Evolutionary conservation across 208 protist species (phyloP).

Genomic region (Wallacemonas sp.): DNA sequence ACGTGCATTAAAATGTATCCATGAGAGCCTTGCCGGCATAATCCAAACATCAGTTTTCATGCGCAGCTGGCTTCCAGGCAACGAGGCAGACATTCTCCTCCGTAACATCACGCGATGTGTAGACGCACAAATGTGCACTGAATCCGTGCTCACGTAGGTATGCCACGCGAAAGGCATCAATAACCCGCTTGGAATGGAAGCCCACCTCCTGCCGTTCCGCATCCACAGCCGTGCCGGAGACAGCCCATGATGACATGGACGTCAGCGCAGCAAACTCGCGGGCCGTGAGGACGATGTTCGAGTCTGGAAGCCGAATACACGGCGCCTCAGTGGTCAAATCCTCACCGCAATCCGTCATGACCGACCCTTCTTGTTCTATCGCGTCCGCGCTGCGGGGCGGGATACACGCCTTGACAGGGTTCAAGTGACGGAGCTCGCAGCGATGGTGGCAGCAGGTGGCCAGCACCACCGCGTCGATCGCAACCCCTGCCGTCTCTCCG

Average conservation of each 20-base stretch:
- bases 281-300: slow-evolving; percentile 25
- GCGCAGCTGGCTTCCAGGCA: slow-evolving; percentile 32
- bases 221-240: slow-evolving; percentile 52
- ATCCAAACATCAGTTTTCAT: too few relatives aligned
- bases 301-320: slow-evolving; percentile 53
- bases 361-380: too few relatives aligned
- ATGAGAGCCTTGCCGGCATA: too few relatives aligned
- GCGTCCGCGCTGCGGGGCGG: too few relatives aligned
- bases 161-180: slow-evolving; percentile 57
- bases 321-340: too few relatives aligned
- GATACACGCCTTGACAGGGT: slow-evolving; percentile 18
- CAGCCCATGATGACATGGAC: slow-evolving; percentile 80
- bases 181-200: slow-evolving; percentile 62
- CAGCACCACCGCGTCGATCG: slow-evolving; percentile 45
- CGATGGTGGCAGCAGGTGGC: slow-evolving; percentile 84
- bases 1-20: too few relatives aligned
- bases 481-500: not conserved
- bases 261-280: slow-evolving; percentile 61
- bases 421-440: slow-evolving; percentile 64
- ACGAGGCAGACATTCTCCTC: slow-evolving; percentile 78
- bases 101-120: slow-evolving; percentile 48
- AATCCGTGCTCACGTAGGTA: slow-evolving; percentile 60
- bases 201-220: slow-evolving; percentile 35
- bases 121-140: slow-evolving; percentile 46
- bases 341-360: too few relatives aligned